Percentiles rank a stretch among this genome's conserved stretches.
Evolutionary conservation across 306 rosid species (phyloP).

Genomic region (Lathyrus tuberosus): DNA sequence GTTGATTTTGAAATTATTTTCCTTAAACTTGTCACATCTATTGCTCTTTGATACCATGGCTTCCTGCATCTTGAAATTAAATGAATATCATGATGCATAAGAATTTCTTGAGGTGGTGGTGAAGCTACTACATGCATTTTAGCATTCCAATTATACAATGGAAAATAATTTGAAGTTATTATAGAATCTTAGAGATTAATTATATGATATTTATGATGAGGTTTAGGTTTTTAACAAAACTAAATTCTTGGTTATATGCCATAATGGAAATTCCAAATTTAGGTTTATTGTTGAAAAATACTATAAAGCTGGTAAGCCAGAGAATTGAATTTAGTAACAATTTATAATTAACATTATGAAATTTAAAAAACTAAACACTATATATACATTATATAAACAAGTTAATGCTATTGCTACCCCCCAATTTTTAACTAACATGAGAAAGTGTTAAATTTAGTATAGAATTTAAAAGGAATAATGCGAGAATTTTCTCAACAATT

Average conservation of each 20-base stretch:
- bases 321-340: slow-evolving; percentile 33
- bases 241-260: slow-evolving; percentile 24
- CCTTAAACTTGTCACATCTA: slow-evolving; percentile 62
- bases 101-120: slow-evolving; percentile 11
- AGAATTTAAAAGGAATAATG: slow-evolving; percentile 27
- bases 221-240: slow-evolving; percentile 23
- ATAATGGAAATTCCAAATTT: slow-evolving; percentile 39
- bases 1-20: slow-evolving; percentile 56
- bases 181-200: not conserved
- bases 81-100: slow-evolving; percentile 39
- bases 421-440: not conserved
- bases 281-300: slow-evolving; percentile 31
- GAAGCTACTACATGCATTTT: slow-evolving; percentile 39
- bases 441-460: not conserved
- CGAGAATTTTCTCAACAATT: slow-evolving; percentile 10
- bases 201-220: slow-evolving; percentile 14
- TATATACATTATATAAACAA: not conserved
- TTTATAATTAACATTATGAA: slow-evolving; percentile 14
- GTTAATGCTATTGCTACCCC: slow-evolving; percentile 1
- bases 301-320: slow-evolving; percentile 33
- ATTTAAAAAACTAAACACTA: slow-evolving; percentile 1
- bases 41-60: slow-evolving; percentile 96
- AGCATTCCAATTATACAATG: slow-evolving; percentile 1
- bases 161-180: not conserved
- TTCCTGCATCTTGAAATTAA: slow-evolving; percentile 54